A percentile compares a stretch with the other conserved stretches of the same genome.
Evolutionary conservation across 2,329 filamentous ascomycete genomes (phyloP).

Genomic region (Colletotrichum musae): DNA sequence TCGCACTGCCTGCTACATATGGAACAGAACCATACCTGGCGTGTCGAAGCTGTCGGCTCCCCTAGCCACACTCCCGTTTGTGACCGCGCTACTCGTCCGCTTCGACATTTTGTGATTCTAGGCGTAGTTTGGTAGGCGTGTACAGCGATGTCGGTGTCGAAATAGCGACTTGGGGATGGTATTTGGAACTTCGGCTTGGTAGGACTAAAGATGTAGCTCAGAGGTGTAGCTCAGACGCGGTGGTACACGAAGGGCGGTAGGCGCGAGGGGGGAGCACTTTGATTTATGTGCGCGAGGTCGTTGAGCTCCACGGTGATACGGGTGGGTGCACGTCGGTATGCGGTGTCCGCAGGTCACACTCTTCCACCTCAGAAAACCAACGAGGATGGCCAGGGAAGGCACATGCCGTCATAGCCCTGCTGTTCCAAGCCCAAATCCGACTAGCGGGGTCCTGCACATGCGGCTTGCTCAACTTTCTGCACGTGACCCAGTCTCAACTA

Average conservation of each 20-base stretch:
- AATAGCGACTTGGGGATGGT: too few relatives aligned
- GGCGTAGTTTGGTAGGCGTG: neutral
- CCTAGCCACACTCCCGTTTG: constrained; percentile 61
- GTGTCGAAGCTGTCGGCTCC: constrained; percentile 46
- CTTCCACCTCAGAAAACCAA: constrained; percentile 31
- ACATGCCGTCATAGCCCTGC: constrained; percentile 42
- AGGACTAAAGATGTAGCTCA: too few relatives aligned
- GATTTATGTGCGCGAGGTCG: constrained; percentile 20
- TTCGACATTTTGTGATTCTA: constrained; percentile 69
- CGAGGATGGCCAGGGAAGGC: constrained; percentile 35
- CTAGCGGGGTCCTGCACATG: constrained; percentile 18
- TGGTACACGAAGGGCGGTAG: neutral
- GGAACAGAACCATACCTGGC: constrained; percentile 50
- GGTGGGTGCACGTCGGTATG: constrained; percentile 13
- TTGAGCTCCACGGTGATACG: constrained; percentile 1
- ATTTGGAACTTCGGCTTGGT: too few relatives aligned
- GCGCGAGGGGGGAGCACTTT: constrained; percentile 10
- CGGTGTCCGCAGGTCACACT: constrained; percentile 25
- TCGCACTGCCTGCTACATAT: too few relatives aligned
- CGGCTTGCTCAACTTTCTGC: neutral
- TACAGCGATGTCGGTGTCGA: neutral
- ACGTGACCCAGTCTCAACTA: constrained; percentile 16
- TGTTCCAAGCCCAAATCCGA: constrained; percentile 26
- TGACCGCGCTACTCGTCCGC: constrained; percentile 65
- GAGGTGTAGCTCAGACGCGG: neutral